Evolutionary conservation across 1,284 basidiomycete genomes (phyloP).

Genomic region (Schizophyllum amplum): DNA sequence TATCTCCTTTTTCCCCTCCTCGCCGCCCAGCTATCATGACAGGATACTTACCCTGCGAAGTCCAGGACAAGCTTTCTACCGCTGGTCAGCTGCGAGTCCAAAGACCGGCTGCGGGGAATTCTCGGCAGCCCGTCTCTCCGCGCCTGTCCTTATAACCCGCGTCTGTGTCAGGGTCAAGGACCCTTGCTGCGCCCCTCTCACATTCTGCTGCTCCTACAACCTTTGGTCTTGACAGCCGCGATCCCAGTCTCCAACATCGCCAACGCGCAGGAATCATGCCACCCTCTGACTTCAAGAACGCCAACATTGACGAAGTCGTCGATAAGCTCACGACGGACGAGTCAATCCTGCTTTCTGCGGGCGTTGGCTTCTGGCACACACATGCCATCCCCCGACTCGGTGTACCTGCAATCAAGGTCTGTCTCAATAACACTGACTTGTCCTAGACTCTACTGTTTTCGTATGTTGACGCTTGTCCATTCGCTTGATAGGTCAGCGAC

Average conservation of each 20-base stretch:
- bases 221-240: too few species aligned
- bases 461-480: too few species aligned
- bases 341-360: slow-evolving; percentile 61
- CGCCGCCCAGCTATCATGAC: not conserved
- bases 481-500: slow-evolving; percentile 57
- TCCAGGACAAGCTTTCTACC: not conserved
- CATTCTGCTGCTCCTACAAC: too few species aligned
- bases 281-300: slow-evolving; percentile 61
- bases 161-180: too few species aligned
- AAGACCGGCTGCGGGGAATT: not conserved
- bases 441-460: not conserved
- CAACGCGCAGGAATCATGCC: slow-evolving; percentile 32
- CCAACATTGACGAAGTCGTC: slow-evolving; percentile 50
- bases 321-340: slow-evolving; percentile 64
- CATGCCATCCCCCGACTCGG: slow-evolving; percentile 54
- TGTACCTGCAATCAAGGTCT: slow-evolving; percentile 64
- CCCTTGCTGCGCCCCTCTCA: too few species aligned
- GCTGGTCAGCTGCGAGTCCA: not conserved
- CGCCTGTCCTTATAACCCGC: not conserved
- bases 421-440: slow-evolving; percentile 7
- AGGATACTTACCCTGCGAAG: not conserved
- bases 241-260: not conserved
- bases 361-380: slow-evolving; percentile 74
- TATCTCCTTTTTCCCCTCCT: too few species aligned
- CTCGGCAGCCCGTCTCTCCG: not conserved